Evolutionary conservation across 2,329 filamentous ascomycete species (phyloP).

Genomic region (Calonectria hawksworthii): DNA sequence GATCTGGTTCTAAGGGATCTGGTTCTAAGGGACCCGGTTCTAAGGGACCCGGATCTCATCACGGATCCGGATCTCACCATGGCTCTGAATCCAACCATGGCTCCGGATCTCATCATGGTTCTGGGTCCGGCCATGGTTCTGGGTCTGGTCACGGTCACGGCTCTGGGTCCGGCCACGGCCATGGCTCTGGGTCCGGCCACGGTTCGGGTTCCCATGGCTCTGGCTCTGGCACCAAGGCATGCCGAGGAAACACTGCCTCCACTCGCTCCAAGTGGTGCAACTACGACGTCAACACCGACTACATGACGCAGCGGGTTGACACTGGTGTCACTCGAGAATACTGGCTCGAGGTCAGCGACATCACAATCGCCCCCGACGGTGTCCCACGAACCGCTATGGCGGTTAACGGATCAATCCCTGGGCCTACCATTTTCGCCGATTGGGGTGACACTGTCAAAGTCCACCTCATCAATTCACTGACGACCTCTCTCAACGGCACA

Average conservation of each 20-base stretch:
- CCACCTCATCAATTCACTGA: neutral
- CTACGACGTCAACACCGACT: neutral
- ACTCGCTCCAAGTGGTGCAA: neutral
- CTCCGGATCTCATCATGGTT: neutral
- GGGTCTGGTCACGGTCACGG: neutral
- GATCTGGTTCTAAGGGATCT: neutral
- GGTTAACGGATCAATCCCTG: neutral
- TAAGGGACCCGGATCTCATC: neutral
- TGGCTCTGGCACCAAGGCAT: neutral
- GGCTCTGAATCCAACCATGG: neutral
- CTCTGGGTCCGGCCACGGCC: neutral
- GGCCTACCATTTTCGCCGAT: neutral
- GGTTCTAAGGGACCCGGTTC: neutral
- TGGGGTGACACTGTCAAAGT: conserved; percentile 1
- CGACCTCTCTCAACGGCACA: neutral
- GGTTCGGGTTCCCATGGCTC: neutral
- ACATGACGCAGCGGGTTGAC: neutral
- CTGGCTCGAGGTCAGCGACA: neutral
- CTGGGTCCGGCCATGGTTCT: neutral
- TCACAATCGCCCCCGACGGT: neutral
- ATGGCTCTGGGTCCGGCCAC: neutral
- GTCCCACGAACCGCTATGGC: neutral
- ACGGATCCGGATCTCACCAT: neutral
- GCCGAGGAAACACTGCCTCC: neutral
- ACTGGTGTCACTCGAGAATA: neutral